phyloP scores from a whole-genome alignment of 257 asterid genomes.

The Thymus quinquecostatus region DNA sequence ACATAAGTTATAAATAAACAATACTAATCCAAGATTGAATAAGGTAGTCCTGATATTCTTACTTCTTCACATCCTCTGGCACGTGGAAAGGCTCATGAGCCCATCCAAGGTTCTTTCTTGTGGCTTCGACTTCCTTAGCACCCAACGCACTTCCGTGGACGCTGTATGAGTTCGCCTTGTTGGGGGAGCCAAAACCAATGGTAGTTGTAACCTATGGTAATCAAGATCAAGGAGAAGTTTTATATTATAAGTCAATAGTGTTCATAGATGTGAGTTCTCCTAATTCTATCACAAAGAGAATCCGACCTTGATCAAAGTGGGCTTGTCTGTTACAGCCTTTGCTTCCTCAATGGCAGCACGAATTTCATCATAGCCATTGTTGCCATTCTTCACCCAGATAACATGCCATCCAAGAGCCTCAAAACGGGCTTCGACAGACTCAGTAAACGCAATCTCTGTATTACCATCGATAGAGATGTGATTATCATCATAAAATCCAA shows the following conservation, averaged over 20 bases:
- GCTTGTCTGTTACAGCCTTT: slow-evolving; percentile 89
- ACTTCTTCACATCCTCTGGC: slow-evolving; percentile 96
- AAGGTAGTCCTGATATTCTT: slow-evolving; percentile 26
- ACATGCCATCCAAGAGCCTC: slow-evolving; percentile 99
- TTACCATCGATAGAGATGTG: slow-evolving; percentile 97
- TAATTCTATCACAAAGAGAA: not conserved
- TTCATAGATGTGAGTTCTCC: not conserved
- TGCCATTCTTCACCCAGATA: slow-evolving; percentile 95
- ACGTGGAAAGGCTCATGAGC: slow-evolving; percentile 79
- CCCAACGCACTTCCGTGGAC: slow-evolving; percentile 89
- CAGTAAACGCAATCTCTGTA: slow-evolving; percentile 95
- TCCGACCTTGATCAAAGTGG: slow-evolving; percentile 81
- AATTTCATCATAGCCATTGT: slow-evolving; percentile 89
- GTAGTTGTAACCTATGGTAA: slow-evolving; percentile 70
- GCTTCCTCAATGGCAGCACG: slow-evolving; percentile 96
- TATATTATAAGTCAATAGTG: not conserved
- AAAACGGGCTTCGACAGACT: slow-evolving; percentile 74
- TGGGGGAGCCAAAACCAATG: slow-evolving; percentile 81
- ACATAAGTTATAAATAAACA: not conserved
- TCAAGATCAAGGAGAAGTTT: not conserved
- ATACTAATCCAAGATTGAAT: not conserved
- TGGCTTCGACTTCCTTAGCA: slow-evolving; percentile 96
- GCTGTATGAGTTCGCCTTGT: slow-evolving; percentile 82
- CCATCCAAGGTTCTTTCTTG: slow-evolving; percentile 93
- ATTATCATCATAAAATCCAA: slow-evolving; percentile 90